Evolutionary conservation across 140 eudicot genomes (phyloP), one percentile per base, ranked within the genome.

Genomic region (Bidens hawaiensis): DNA sequence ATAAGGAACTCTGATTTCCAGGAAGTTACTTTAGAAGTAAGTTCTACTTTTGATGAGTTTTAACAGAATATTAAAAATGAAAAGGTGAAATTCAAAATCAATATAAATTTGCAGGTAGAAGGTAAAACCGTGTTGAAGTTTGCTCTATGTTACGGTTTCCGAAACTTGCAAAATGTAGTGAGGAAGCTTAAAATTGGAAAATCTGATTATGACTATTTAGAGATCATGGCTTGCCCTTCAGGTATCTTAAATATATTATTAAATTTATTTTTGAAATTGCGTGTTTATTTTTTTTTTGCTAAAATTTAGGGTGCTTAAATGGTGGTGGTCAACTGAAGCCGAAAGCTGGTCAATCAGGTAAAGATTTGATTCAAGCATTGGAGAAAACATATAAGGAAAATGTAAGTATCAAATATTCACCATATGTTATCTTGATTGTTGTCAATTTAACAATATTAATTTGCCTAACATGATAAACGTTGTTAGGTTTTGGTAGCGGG

Each of bases 301-400:
- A 47, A 64, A 72, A 72, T n/a, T n/a, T 78, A 83, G 99, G 99
- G 64, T 94, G 97, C 79, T 77, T 94, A 62, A 94, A 94, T 73
- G 99, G 99, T 14, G 97, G 99, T 42, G 99, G 99, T 21, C 99
- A 94, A 73, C 76, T 94, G 52, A 94, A 94, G 77, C 95, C 94
- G 28, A 81, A 81, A 55, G 70, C 85, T 5, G 97, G 94, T 38
- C 97, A 88, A 72, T 81, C 99, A 22, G 97, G 81, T 19, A 94
- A 94, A 80, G 90, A 85, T 43, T 69, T 94, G 77, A 79, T 94
- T 55, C 95, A 88, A 56, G 67, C 72, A 24, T 82, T 93, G 74
- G 95, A 88, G 75, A 45, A 67, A 6, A 53, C 80, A 14, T 93
- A 93, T 66, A 78, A 79, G 76, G 94, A 85, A 71, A 75, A 79